phyloP scores from a whole-genome alignment of 257 asterid genomes.

The Gentiana dahurica region DNA sequence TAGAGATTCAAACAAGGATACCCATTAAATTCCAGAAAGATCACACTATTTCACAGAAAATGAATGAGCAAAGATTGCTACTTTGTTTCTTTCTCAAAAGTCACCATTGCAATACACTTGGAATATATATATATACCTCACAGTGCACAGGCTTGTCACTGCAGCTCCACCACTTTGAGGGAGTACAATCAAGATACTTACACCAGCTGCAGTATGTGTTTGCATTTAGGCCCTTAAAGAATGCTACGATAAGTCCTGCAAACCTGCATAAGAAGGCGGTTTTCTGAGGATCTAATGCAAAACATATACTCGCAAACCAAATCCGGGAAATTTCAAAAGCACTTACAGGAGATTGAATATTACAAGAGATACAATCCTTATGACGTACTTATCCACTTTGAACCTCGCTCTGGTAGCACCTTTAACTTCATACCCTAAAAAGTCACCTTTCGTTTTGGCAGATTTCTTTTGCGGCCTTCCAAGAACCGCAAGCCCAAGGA shows the following conservation, averaged over 20 bases:
- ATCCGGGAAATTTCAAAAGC: too few species aligned
- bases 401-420: constrained; percentile 26
- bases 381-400: constrained; percentile 50
- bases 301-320: neutral
- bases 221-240: constrained; percentile 33
- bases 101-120: too few species aligned
- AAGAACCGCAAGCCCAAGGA: constrained; percentile 53
- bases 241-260: constrained; percentile 42
- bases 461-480: constrained; percentile 44
- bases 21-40: too few species aligned
- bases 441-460: constrained; percentile 40
- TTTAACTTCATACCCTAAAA: constrained; percentile 54
- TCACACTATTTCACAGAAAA: too few species aligned
- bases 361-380: constrained; percentile 41
- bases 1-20: constrained; percentile 3
- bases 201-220: constrained; percentile 71
- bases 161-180: constrained; percentile 87
- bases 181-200: constrained; percentile 59
- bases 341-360: constrained; percentile 63
- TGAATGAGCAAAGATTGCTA: too few species aligned
- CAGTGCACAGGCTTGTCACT: constrained; percentile 37
- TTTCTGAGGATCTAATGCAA: neutral
- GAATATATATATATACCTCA: constrained; percentile 37
- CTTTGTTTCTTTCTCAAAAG: too few species aligned
- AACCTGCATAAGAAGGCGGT: constrained; percentile 30